Evolutionary conservation across 164 flowering plant genomes (phyloP).

Genomic region (Chimonanthus praecox): DNA sequence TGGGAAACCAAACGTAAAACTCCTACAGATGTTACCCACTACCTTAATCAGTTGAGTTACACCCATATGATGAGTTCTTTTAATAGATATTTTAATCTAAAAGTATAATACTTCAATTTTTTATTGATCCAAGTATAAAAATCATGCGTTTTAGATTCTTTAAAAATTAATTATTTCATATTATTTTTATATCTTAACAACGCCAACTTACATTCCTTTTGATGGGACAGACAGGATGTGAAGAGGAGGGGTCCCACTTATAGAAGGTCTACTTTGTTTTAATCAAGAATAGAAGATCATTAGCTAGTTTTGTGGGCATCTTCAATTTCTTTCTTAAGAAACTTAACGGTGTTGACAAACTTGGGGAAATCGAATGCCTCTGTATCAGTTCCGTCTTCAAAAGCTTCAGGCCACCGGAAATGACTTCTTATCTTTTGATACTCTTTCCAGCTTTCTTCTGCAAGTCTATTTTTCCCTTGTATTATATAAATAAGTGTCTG

Average conservation of each 20-base stretch:
- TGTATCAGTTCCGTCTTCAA: not conserved
- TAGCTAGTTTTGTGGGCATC: not conserved
- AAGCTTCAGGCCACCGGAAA: not conserved
- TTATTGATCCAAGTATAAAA: too few relatives aligned
- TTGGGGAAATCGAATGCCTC: not conserved
- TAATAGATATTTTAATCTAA: too few relatives aligned
- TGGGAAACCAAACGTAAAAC: too few relatives aligned
- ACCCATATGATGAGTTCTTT: too few relatives aligned
- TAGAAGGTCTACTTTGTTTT: not conserved
- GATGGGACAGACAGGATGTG: not conserved
- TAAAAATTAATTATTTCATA: too few relatives aligned
- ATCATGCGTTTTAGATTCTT: too few relatives aligned
- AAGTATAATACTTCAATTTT: too few relatives aligned
- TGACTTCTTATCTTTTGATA: not conserved
- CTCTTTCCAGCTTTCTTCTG: not conserved
- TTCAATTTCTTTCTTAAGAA: conserved; percentile 3
- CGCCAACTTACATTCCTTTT: not conserved
- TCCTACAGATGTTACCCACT: too few relatives aligned
- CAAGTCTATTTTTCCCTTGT: not conserved
- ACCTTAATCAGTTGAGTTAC: too few relatives aligned
- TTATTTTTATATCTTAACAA: too few relatives aligned
- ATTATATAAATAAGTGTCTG: conserved; percentile 2
- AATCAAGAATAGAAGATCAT: not conserved
- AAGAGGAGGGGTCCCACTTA: not conserved
- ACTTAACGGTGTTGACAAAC: not conserved